phyloP scores from a whole-genome alignment of 768 basidiomycete genomes.

The Fomitopsis serialis region DNA sequence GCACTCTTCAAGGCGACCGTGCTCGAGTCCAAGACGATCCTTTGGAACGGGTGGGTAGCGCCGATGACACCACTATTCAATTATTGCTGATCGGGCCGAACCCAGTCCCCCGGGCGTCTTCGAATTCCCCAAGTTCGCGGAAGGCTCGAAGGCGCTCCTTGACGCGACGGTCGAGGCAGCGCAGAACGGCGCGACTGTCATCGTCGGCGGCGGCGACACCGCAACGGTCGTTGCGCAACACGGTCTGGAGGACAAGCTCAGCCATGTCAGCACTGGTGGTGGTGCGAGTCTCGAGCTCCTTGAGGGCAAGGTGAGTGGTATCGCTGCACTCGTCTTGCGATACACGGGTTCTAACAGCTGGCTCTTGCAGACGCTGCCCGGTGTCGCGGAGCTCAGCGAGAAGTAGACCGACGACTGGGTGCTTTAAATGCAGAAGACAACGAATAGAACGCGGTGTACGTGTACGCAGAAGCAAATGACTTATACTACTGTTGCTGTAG shows the following conservation, averaged over 20 bases:
- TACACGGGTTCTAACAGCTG: slow-evolving; percentile 8
- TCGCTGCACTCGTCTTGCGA: background rate
- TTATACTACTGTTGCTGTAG: too few relatives aligned
- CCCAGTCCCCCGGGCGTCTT: slow-evolving; percentile 94
- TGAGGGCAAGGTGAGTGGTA: slow-evolving; percentile 88
- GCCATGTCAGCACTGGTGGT: slow-evolving; percentile 95
- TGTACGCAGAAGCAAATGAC: background rate
- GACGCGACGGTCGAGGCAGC: slow-evolving; percentile 86
- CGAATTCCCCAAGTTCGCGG: slow-evolving; percentile 89
- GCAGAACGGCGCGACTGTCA: slow-evolving; percentile 80
- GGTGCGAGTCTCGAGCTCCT: slow-evolving; percentile 92
- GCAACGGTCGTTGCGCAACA: slow-evolving; percentile 94
- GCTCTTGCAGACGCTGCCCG: slow-evolving; percentile 64
- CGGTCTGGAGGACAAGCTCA: slow-evolving; percentile 79
- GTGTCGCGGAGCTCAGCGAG: slow-evolving; percentile 86
- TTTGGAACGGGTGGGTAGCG: slow-evolving; percentile 83
- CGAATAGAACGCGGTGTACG: background rate
- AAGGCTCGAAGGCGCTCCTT: slow-evolving; percentile 78
- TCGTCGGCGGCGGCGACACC: slow-evolving; percentile 94
- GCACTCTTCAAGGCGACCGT: slow-evolving; percentile 79
- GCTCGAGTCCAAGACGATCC: slow-evolving; percentile 85
- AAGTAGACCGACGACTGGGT: slow-evolving; percentile 35
- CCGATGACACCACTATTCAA: background rate
- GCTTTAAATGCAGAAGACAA: background rate
- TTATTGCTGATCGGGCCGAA: background rate